phyloP scores from a whole-genome alignment of 305 asterid species.

The Petunia hybrid region DNA sequence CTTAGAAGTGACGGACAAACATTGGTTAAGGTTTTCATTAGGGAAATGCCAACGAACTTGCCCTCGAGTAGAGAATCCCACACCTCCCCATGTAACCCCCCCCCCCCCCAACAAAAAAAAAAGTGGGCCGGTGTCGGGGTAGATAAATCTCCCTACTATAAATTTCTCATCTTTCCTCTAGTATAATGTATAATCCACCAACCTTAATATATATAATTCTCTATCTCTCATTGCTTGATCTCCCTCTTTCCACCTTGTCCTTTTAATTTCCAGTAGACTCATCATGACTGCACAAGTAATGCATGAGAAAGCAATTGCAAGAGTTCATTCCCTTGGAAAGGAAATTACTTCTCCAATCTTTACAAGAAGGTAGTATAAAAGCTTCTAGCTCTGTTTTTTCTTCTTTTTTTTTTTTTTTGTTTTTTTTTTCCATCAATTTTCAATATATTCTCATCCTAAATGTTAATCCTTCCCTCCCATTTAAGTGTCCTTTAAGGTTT shows the following conservation, averaged over 20 bases:
- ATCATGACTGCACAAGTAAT: conserved; percentile 55
- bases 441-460: not conserved
- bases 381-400: not conserved
- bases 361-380: conserved; percentile 44
- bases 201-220: not conserved
- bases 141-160: not conserved
- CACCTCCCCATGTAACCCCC: not conserved
- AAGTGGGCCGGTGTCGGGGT: not conserved
- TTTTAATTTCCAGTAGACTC: not conserved
- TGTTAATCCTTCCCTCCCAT: not conserved
- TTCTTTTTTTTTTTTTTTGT: not conserved
- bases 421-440: too few relatives aligned
- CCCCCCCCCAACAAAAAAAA: not conserved
- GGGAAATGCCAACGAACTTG: conserved; percentile 24
- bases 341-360: conserved; percentile 43
- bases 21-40: not conserved
- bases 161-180: not conserved
- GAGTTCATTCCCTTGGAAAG: conserved; percentile 45
- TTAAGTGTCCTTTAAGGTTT: too few relatives aligned
- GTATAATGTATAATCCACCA: not conserved
- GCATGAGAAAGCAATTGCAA: conserved; percentile 47
- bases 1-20: not conserved
- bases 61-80: not conserved
- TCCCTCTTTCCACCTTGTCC: not conserved
- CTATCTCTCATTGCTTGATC: not conserved